phyloP scores from a whole-genome alignment of 2,329 filamentous ascomycete genomes.

The Trichophyton benhamiae region DNA sequence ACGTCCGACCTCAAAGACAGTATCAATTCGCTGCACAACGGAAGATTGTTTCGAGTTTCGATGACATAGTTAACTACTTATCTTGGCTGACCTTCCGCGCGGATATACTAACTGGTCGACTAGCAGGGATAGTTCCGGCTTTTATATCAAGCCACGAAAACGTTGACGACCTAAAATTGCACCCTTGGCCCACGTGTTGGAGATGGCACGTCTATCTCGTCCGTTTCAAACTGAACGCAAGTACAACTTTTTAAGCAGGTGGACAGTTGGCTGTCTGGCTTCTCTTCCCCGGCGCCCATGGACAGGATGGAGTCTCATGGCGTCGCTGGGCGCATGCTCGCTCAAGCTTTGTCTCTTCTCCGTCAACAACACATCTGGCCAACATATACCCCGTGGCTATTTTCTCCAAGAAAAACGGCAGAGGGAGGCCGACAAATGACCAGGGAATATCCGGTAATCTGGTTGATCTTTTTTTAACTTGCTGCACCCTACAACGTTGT shows the following conservation, averaged over 20 bases:
- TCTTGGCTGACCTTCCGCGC: not conserved
- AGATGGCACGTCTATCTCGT: not conserved
- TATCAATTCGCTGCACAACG: too few relatives aligned
- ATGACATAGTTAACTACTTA: not conserved
- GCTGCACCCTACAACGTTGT: not conserved
- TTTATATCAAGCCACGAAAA: not conserved
- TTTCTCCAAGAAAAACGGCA: not conserved
- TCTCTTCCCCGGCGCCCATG: not conserved
- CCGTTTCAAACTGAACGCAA: not conserved
- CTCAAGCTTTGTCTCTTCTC: not conserved
- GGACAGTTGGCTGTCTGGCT: not conserved
- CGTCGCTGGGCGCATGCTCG: not conserved
- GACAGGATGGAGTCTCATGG: not conserved
- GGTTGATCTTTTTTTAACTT: not conserved
- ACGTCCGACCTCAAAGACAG: too few relatives aligned
- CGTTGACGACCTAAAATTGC: not conserved
- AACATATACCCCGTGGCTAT: not conserved
- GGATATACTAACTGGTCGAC: not conserved
- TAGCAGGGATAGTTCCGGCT: not conserved
- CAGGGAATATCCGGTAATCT: not conserved
- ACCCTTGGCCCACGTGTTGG: not conserved
- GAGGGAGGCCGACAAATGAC: not conserved
- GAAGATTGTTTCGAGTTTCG: not conserved
- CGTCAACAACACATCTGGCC: not conserved
- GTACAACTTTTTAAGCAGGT: not conserved